Evolutionary conservation across 192 early-diverging fungal species (phyloP).

Genomic region (Backusella liffmaniae): DNA sequence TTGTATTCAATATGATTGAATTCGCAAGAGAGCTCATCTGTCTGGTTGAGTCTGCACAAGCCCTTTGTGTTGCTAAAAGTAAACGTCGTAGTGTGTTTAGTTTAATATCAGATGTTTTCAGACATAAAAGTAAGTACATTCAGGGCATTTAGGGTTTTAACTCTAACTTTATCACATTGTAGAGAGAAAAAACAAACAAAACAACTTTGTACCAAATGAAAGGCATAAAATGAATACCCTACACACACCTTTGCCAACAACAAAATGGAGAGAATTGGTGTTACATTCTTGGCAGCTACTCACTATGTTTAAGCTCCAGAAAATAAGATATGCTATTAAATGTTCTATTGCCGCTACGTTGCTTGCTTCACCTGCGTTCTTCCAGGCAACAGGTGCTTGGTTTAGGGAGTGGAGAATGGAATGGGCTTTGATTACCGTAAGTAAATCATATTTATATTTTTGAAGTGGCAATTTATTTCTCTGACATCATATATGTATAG

Average conservation of each 20-base stretch:
- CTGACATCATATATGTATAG: slow-evolving; percentile 11
- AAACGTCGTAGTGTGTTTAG: background rate
- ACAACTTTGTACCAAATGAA: slow-evolving; percentile 32
- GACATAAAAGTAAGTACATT: background rate
- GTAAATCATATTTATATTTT: background rate
- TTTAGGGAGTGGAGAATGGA: slow-evolving; percentile 68
- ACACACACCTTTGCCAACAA: slow-evolving; percentile 59
- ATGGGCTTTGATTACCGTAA: slow-evolving; percentile 75
- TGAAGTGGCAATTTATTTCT: background rate
- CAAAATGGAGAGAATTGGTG: slow-evolving; percentile 41
- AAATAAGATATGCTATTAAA: slow-evolving; percentile 75
- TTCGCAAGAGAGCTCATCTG: slow-evolving; percentile 63
- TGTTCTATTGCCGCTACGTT: slow-evolving; percentile 60
- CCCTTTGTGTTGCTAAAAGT: background rate
- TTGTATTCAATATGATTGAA: slow-evolving; percentile 78
- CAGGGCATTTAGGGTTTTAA: background rate
- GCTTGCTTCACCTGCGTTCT: slow-evolving; percentile 62
- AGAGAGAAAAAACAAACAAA: background rate
- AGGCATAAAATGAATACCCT: slow-evolving; percentile 41
- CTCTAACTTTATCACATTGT: background rate
- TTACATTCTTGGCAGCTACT: slow-evolving; percentile 58
- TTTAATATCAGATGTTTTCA: background rate
- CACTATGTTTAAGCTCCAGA: slow-evolving; percentile 59
- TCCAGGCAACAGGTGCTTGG: slow-evolving; percentile 45
- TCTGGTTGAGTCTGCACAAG: slow-evolving; percentile 39